A percentile compares a stretch with the other conserved stretches of the same genome.
phyloP scores from a whole-genome alignment of 345 rosid genomes.

The Lepidium sativum region DNA sequence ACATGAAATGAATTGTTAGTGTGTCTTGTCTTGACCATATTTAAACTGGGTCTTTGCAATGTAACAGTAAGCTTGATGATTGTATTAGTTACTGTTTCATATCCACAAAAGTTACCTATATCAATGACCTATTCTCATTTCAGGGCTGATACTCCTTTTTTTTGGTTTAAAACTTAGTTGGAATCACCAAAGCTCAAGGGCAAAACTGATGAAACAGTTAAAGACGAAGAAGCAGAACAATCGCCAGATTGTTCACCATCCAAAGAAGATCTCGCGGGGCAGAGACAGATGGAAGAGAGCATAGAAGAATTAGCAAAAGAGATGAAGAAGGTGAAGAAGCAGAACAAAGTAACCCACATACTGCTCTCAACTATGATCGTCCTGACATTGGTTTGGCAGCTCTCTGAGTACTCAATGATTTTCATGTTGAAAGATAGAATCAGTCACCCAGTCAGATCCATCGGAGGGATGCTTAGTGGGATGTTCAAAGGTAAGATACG shows the following conservation, averaged over 20 bases:
- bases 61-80: neutral
- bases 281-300: constrained; percentile 4
- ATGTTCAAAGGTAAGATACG: constrained; percentile 23
- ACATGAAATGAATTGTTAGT: neutral
- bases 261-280: neutral
- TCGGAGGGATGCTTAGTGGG: constrained; percentile 40
- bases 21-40: neutral
- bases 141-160: neutral
- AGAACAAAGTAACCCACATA: constrained; percentile 60
- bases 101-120: neutral
- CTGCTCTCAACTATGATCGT: constrained; percentile 61
- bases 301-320: constrained; percentile 50
- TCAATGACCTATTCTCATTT: neutral
- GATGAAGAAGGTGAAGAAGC: constrained; percentile 50
- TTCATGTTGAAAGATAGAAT: constrained; percentile 48
- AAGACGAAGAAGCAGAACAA: constrained; percentile 14
- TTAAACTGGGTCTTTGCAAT: neutral
- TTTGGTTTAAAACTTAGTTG: constrained; percentile 26
- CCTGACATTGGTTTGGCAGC: constrained; percentile 68
- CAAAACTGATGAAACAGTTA: neutral
- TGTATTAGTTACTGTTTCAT: neutral
- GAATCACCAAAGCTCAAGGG: constrained; percentile 29
- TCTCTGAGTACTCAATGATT: constrained; percentile 63
- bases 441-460: constrained; percentile 57
- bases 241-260: neutral